Conservation (phyloP, 2,329 filamentous ascomycete species). For the Colletotrichum tabaci region DNA sequence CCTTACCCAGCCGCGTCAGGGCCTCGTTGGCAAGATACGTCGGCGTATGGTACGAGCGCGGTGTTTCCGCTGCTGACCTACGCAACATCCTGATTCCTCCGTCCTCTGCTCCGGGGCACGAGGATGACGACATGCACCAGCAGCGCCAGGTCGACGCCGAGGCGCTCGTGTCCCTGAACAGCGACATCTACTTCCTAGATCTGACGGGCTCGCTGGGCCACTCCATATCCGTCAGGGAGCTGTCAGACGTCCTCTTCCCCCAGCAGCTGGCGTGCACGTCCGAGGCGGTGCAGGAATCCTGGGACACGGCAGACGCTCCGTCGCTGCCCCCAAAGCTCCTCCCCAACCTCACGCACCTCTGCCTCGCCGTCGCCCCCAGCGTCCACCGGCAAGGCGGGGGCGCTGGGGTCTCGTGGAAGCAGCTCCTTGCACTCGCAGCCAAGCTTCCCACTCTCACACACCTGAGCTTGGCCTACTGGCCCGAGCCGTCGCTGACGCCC, state of each 20-base stretch:
- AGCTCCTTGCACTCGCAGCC: conserved; percentile 68
- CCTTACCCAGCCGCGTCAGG: conserved; percentile 68
- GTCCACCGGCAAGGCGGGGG: conserved; percentile 43
- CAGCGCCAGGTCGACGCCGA: conserved; percentile 45
- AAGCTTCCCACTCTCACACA: conserved; percentile 71
- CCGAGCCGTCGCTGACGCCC: conserved; percentile 70
- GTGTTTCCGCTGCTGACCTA: conserved; percentile 67
- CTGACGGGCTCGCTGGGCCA: conserved; percentile 67
- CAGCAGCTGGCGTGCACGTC: conserved; percentile 41
- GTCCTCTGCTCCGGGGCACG: conserved; percentile 44
- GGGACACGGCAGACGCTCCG: conserved; percentile 61
- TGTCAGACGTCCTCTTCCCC: conserved; percentile 67
- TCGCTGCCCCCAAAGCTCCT: conserved; percentile 56
- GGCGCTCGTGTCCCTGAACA: conserved; percentile 53
- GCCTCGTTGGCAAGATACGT: conserved; percentile 67
- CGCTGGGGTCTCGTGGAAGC: conserved; percentile 68
- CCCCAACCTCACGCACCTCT: conserved; percentile 73
- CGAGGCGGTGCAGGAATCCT: conserved; percentile 64
- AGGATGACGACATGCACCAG: conserved; percentile 37
- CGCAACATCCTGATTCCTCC: conserved; percentile 59
- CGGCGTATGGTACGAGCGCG: conserved; percentile 59
- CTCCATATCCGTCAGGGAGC: conserved; percentile 66
- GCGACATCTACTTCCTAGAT: conserved; percentile 67
- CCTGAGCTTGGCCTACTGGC: conserved; percentile 74
- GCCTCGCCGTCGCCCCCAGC: conserved; percentile 64